Evolutionary conservation across 139 green algal genomes (phyloP).

Genomic region (Coccomyxa sp.): DNA sequence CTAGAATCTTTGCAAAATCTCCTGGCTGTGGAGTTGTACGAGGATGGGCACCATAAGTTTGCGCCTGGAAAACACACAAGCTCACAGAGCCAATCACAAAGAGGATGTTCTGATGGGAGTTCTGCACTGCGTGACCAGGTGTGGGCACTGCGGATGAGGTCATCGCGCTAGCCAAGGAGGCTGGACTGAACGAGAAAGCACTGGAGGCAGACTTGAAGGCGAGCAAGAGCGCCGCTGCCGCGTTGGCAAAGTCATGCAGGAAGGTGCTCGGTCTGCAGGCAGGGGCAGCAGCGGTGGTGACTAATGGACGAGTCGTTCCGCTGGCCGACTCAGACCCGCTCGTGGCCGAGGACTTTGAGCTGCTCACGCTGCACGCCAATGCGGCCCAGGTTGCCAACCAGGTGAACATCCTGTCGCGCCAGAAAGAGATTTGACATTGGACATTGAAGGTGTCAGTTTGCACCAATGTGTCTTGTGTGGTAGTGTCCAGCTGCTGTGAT

Average conservation of each 20-base stretch:
- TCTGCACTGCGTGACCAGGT: too few species aligned
- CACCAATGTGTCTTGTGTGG: too few species aligned
- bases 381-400: neutral
- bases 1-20: too few species aligned
- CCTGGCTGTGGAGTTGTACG: too few species aligned
- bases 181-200: conserved; percentile 23
- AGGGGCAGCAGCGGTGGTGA: conserved; percentile 50
- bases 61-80: too few species aligned
- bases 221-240: neutral
- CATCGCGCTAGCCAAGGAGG: conserved; percentile 16
- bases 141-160: neutral
- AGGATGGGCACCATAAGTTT: too few species aligned
- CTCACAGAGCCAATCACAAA: too few species aligned
- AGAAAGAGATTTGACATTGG: too few species aligned
- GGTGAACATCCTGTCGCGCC: neutral
- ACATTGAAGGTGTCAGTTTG: too few species aligned
- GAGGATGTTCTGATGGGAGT: too few species aligned
- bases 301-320: conserved; percentile 54
- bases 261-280: conserved; percentile 36
- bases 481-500: too few species aligned
- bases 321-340: conserved; percentile 18
- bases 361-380: conserved; percentile 50
- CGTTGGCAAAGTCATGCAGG: neutral
- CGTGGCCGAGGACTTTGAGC: conserved; percentile 61
- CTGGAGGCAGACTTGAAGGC: conserved; percentile 8